A percentile compares a stretch with the other conserved stretches of the same genome.
Conservation (phyloP, 2,329 filamentous ascomycete genomes). For the Trichoderma cornu-damae region DNA sequence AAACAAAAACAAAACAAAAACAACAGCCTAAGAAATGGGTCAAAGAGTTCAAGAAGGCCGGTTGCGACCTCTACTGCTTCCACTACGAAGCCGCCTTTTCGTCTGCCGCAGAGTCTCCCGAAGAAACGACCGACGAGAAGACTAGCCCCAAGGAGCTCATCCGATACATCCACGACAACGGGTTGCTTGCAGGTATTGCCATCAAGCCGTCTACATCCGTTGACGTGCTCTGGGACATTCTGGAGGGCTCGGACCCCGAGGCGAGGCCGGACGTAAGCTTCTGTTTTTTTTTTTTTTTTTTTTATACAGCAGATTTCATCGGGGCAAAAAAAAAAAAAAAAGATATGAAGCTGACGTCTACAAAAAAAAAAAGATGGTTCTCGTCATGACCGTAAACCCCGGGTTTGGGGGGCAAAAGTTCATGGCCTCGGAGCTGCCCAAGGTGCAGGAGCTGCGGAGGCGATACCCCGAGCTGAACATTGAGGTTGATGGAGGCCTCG, state of each 20-base stretch:
- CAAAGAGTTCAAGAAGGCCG: slow-evolving; percentile 85
- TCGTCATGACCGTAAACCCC: slow-evolving; percentile 97
- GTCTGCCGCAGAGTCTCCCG: slow-evolving; percentile 75
- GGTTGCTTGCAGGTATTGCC: slow-evolving; percentile 87
- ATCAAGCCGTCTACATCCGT: slow-evolving; percentile 91
- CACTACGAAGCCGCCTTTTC: slow-evolving; percentile 97
- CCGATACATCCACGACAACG: slow-evolving; percentile 80
- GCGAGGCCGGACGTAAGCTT: slow-evolving; percentile 80
- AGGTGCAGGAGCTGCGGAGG: slow-evolving; percentile 76
- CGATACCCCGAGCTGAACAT: slow-evolving; percentile 92
- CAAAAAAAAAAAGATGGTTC: slow-evolving; percentile 68
- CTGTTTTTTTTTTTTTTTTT: too few relatives aligned
- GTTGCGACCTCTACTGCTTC: slow-evolving; percentile 99
- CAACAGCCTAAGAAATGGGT: slow-evolving; percentile 93
- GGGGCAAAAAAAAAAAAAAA: too few relatives aligned
- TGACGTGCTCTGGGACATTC: slow-evolving; percentile 85
- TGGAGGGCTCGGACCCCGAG: slow-evolving; percentile 65
- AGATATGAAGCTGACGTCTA: neutral
- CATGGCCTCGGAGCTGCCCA: slow-evolving; percentile 92
- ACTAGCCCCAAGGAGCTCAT: slow-evolving; percentile 84
- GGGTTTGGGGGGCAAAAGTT: slow-evolving; percentile 98
- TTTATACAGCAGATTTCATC: too few relatives aligned
- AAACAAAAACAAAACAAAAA: too few relatives aligned
- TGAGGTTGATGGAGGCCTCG: slow-evolving; percentile 91
- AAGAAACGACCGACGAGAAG: slow-evolving; percentile 60